Base-by-base conservation (phyloP, 768 basidiomycete genomes). In the Cystobasidiopsis lactophilus region DNA sequence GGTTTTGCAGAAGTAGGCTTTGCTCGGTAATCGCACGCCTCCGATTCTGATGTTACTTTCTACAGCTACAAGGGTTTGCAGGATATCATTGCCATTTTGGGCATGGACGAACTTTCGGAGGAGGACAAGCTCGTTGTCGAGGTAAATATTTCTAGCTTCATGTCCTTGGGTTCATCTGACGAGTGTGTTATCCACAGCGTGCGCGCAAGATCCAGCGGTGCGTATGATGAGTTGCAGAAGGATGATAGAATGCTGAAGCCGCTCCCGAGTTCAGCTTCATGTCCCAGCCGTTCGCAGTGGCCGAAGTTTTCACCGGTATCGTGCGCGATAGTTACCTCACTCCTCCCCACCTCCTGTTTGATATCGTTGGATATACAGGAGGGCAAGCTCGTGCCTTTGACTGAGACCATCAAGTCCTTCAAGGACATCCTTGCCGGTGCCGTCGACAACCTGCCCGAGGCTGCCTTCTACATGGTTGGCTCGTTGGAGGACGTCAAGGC, bases 41-140 rank as follows among this genome's bases (percentile, higher is more conserved):
- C n/a, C 86, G 86, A 72, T n/a, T n/a, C n/a, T n/a, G n/a, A n/a
- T n/a, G n/a, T n/a, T n/a, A 85, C 84, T 23, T 77, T 91, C 61
- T 86, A 91, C 71, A 63, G 62, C 50, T 70, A 71, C 69, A 70
- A 70, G 66, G 68, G 68, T 50, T 65, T 71, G 51, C 69, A 71
- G 66, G 93, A 98, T 76, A 98, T 96, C 70, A 96, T 98, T 74
- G 93, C 93, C 65, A 98, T 98, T 73, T 72, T 98, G 64, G 93
- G 93, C 76, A 98, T 98, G 93, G 93, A 98, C 67, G 93, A 98
- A 70, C 79, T 98, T 75, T 96, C 91, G 18, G 93, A 98, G 68
- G 93, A 96, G 73, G 93, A 98, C 73, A 98, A 98, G 73, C 73
- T 96, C 60, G 95, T 89, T 59, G 86, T 61, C 29, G 44, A 56